Evolutionary conservation across 257 asterid species (phyloP).

Genomic region (Gardenia jasminoides): DNA sequence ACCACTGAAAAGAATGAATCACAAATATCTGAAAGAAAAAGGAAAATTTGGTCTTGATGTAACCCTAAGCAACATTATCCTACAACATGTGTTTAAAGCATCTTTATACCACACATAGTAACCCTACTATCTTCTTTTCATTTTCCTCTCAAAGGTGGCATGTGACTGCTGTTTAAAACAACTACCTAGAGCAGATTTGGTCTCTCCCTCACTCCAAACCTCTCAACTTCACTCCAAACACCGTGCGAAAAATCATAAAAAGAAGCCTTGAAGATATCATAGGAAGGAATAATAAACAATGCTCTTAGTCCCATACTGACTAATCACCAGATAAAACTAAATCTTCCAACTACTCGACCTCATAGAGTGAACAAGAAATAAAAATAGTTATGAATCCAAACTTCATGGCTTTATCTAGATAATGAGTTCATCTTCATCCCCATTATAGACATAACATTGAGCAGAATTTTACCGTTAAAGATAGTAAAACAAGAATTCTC

Average conservation of each 20-base stretch:
- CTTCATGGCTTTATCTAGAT: not conserved
- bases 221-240: not conserved
- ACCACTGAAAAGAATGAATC: constrained; percentile 2
- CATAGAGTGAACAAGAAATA: not conserved
- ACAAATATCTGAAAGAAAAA: not conserved
- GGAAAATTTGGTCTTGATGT: not conserved
- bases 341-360: not conserved
- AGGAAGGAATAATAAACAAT: not conserved
- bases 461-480: not conserved
- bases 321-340: not conserved
- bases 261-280: no score
- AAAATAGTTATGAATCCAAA: not conserved
- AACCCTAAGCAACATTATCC: not conserved
- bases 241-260: not conserved
- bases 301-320: not conserved
- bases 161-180: not conserved
- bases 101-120: not conserved
- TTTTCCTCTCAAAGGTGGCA: not conserved
- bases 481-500: not conserved
- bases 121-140: not conserved
- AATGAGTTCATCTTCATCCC: not conserved
- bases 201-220: not conserved
- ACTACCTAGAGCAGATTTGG: not conserved
- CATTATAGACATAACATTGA: not conserved
- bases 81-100: not conserved